Conservation (phyloP, 768 basidiomycete species). For the Termitomyces sp. region DNA sequence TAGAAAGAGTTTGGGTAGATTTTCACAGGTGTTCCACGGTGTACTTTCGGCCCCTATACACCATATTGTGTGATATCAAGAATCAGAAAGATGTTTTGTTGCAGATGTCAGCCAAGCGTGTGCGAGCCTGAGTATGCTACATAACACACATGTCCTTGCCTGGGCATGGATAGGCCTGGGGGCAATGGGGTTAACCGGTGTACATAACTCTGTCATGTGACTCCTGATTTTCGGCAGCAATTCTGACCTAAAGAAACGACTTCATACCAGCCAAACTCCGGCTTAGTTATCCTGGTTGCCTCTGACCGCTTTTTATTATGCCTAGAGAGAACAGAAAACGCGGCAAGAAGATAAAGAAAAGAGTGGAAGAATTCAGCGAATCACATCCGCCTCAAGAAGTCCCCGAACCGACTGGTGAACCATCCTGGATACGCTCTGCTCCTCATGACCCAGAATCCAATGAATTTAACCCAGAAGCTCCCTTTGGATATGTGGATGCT, state of each 20-base stretch:
- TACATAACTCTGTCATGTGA: no score
- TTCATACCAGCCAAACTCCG: no score
- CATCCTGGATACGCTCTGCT: constrained; percentile 68
- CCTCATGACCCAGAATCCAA: constrained; percentile 24
- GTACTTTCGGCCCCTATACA: not conserved
- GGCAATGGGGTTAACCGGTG: no score
- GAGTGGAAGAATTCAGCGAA: not conserved
- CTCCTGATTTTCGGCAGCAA: no score
- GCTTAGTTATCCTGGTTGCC: not conserved
- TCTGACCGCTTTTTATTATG: constrained; percentile 1
- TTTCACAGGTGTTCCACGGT: not conserved
- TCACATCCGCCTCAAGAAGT: constrained; percentile 14
- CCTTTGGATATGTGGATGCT: constrained; percentile 86
- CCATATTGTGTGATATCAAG: not conserved
- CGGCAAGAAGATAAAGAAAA: constrained; percentile 17
- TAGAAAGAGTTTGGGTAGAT: not conserved
- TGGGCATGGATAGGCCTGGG: no score
- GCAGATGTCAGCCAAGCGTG: not conserved
- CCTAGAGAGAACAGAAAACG: constrained; percentile 18
- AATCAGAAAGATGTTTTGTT: not conserved
- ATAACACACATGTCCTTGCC: no score
- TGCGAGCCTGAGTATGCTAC: no score
- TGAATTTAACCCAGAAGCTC: constrained; percentile 60
- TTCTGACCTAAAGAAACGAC: no score
- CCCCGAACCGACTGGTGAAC: constrained; percentile 32